Conservation (phyloP, 2,329 filamentous ascomycete species). For the Neonectria magnoliae region DNA sequence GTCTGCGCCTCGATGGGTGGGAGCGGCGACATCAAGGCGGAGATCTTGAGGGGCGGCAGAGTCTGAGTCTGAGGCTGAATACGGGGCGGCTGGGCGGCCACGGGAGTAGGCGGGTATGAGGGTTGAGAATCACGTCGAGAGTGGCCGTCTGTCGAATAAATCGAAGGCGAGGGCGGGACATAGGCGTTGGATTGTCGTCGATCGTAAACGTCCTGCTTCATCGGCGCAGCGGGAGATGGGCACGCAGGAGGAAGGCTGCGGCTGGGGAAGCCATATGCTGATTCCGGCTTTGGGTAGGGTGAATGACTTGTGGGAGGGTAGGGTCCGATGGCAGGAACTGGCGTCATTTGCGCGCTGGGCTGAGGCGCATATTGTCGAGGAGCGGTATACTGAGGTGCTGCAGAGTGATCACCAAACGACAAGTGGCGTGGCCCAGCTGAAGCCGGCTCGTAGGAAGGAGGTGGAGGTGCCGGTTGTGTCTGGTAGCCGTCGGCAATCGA, state of each 20-base stretch:
- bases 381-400: slow-evolving; percentile 47
- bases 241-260: slow-evolving; percentile 45
- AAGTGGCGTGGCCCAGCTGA: slow-evolving; percentile 46
- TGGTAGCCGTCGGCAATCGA: slow-evolving; percentile 58
- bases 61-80: slow-evolving; percentile 31
- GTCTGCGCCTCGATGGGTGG: slow-evolving; percentile 50
- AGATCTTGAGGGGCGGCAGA: slow-evolving; percentile 51
- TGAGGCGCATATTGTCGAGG: slow-evolving; percentile 52
- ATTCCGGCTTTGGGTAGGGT: slow-evolving; percentile 52
- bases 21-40: slow-evolving; percentile 47
- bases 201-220: slow-evolving; percentile 50
- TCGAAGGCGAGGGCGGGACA: slow-evolving; percentile 52
- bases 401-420: slow-evolving; percentile 47
- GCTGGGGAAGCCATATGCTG: slow-evolving; percentile 49
- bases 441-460: slow-evolving; percentile 48
- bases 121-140: slow-evolving; percentile 45
- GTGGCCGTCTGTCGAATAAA: slow-evolving; percentile 44
- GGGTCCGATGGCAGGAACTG: slow-evolving; percentile 47
- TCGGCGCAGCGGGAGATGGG: slow-evolving; percentile 43
- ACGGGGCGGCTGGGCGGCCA: slow-evolving; percentile 41
- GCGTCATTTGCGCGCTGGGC: slow-evolving; percentile 46
- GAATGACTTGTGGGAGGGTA: slow-evolving; percentile 51
- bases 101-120: slow-evolving; percentile 43
- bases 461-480: slow-evolving; percentile 35
- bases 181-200: slow-evolving; percentile 50